A percentile compares a stretch with the other conserved stretches of the same genome.
Evolutionary conservation across 2,329 filamentous ascomycete genomes (phyloP).

Genomic region (Metarhizium brunneum): DNA sequence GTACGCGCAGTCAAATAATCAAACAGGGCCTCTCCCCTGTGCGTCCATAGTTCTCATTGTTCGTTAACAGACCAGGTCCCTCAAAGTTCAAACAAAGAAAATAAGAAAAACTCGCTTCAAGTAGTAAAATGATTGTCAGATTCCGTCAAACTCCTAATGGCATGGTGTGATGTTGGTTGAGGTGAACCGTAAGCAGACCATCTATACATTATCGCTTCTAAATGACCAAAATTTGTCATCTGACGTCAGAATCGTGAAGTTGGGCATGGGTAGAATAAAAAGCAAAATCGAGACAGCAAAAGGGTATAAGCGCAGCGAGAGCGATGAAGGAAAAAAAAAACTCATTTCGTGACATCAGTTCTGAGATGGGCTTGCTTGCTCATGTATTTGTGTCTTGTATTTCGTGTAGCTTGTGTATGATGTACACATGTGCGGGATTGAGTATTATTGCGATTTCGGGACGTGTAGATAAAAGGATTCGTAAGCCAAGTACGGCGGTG

Average conservation of each 20-base stretch:
- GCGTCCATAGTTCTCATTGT: not conserved
- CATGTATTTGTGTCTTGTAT: not conserved
- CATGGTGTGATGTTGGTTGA: not conserved
- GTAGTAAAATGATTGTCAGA: not conserved
- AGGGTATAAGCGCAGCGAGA: not conserved
- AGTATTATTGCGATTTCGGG: not conserved
- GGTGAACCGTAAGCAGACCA: not conserved
- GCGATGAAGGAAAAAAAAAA: not conserved
- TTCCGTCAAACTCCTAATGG: conserved; percentile 13
- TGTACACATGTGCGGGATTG: too few species aligned
- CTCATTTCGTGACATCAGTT: not conserved
- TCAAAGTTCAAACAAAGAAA: not conserved
- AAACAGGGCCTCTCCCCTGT: not conserved
- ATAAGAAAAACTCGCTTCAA: not conserved
- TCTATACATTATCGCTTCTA: not conserved
- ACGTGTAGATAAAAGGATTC: not conserved
- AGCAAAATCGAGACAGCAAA: not conserved
- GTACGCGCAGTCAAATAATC: not conserved
- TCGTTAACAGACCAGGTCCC: not conserved
- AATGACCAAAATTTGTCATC: not conserved
- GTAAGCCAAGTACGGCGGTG: not conserved
- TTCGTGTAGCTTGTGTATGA: not conserved
- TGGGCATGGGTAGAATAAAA: not conserved
- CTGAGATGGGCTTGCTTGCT: not conserved
- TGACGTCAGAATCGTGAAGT: conserved; percentile 1